Evolutionary conservation across 164 flowering plant species (phyloP), one percentile per base, ranked within the genome.

Genomic region (Pachysandra terminalis): DNA sequence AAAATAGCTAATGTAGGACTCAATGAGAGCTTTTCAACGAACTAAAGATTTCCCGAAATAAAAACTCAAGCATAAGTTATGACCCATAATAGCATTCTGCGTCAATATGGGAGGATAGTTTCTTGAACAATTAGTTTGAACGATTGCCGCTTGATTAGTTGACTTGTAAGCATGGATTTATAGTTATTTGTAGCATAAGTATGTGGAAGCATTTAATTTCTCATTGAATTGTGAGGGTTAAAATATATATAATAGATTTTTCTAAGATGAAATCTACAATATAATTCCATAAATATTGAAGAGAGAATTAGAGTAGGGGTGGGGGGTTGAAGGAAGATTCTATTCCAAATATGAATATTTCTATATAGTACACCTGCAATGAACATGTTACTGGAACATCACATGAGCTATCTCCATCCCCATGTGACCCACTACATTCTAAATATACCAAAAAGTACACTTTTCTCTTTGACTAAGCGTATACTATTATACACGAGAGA

Each of bases 271-370:
- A 32, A 32, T 32, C 37, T 32, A 32, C 37, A 32, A 32, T 7
- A 32, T 32, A 32, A 32, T 32, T 32, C 37, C 37, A 32, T 32
- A 32, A 32, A 32, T 32, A 3, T 32, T 32, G 37, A 15, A 45
- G 51, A 45, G 51, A 45, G 15, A 45, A 13, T 1, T 2, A 45
- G 51, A 45, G 51, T 10, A 15, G 10, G 14, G 51, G 6, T 45
- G 55, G 24, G 67, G 49, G 70, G 54, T 65, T 32, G 51, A 59
- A 70, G 64, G 79, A 79, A 79, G 79, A 79, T 75, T 76, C 82
- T 75, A 79, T 79, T 75, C 82, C 72, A 73, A 61, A 61, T 59
- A 58, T 26, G 71, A 69, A n/a, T 63, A 55, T 58, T 56, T 32
- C 58, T 57, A 24, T 69, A 37, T 19, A 59, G 40, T 27, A 40